Base-by-base conservation (phyloP, 345 rosid species). In the Citrus mangshanensis region DNA sequence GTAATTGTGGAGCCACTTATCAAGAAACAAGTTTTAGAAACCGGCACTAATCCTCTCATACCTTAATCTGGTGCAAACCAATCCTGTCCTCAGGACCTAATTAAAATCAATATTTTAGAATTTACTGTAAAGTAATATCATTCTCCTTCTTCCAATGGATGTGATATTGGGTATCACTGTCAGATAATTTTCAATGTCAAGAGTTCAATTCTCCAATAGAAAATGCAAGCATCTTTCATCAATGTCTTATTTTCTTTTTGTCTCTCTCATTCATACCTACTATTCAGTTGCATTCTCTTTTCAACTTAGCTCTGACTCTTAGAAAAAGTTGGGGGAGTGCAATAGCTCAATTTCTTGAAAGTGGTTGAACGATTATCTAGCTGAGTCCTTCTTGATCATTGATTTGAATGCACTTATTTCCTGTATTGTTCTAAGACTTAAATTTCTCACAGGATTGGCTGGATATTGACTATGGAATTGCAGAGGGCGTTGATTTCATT, bases 391-490 rank as follows among this genome's bases (percentile, higher is more conserved):
- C 25, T 72, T 35, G 49, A 72, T 66, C 62, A 58, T 56, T 55
- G 73, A 59, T 68, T 73, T 56, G 5, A 6, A 30, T 30, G 35
- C 68, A 32, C 40, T 32, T 32, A 18, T 32, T 65, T 65, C 68
- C 1, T 3, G 16, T 25, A 13, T 42, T 25, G 58, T 46, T 13
- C 35, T 70, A 46, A 63, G 71, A 49, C 46, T 49, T 75, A 32
- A 42, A 64, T 75, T 63, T 73, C 40, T 19, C 49, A 4, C 82
- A 89, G 93, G 93, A 89, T 68, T 89, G 93, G 93, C 68, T 89
- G 76, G 93, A 89, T 77, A 88, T 89, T 80, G 93, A 89, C 79
- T 88, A 84, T 86, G 91, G 91, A 49, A 88, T 89, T 3, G 85
- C 86, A n/a, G 93, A 88, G 86, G 87, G 85, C 18, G 87, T 89